Base-by-base conservation (phyloP, 106 monocot genomes). In the Apostasia ramifera region DNA sequence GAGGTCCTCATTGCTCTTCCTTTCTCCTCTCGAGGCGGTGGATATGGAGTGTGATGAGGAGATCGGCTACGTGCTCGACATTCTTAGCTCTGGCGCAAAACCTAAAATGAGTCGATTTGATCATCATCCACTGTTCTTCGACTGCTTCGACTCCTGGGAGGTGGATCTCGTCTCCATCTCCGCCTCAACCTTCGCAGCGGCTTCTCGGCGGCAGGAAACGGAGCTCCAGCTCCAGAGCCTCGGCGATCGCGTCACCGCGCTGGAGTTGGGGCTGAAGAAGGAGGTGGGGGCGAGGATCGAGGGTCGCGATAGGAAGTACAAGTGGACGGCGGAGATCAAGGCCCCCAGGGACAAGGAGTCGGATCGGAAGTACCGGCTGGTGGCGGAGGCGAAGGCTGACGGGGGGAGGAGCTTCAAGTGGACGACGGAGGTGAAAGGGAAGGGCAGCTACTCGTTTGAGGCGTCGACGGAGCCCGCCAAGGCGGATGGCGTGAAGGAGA, bases 301-400 rank as follows among this genome's bases (percentile, higher is more conserved):
- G 13, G 52, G 47, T 39, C 40, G 59, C 47, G 83, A 90, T 43
- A 69, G 85, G 37, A 94, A 90, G 83, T 90, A 83, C 79, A 88
- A 83, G 26, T 94, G 87, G 87, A 88, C 87, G 73, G 70, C 85
- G 38, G 90, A 91, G 84, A 64, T 88, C 73, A 81, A 82, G 73
- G 80, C 79, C 0, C 44, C 67, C 40, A 63, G 59, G 52, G 76
- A 70, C 39, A 67, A 66, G 37, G 80, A 68, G 57, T 76, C 63
- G 52, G 84, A 86, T 67, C 66, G 77, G 68, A 91, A 83, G 85
- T 85, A 83, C 66, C 83, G 83, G 80, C 64, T 78, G 60, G 77
- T 61, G 39, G 82, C 83, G 26, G 57, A 74, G 66, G 76, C 62
- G 69, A 84, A 74, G 75, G 84, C 66, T 3, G 76, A 57, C 11